Base-by-base conservation (phyloP, 768 basidiomycete species). In the Hypholoma sublateritium region DNA sequence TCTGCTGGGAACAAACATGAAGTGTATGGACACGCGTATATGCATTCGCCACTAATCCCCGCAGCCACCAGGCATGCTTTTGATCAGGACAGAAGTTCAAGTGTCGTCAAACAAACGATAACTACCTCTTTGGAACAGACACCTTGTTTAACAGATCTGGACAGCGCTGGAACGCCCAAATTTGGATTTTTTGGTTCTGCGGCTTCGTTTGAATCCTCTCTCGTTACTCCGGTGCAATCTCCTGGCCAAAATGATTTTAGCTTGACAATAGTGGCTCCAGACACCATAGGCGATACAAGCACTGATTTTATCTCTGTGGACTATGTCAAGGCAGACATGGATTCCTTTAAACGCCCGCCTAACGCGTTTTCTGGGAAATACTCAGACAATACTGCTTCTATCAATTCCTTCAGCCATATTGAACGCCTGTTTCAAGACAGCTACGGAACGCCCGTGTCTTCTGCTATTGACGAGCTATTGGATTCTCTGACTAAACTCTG, bases 401-500 rank as follows among this genome's bases (percentile, higher is more conserved):
- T 53, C 53, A 36, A 45, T 9, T 53, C 53, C 34, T 53, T 53
- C 28, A 44, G 42, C 6, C 28, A 53, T 16, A 45, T 53, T 24
- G 53, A 53, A 25, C 53, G 53, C 19, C n/a, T 53, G 11, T 53
- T 53, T 25, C 25, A 53, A 53, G 43, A 35, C 43, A 53, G n/a
- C 32, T 53, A 53, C 24, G 53, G 53, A 5, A 36, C 42, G 45
- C 22, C 53, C 1, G 53, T 44, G 4, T 44, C 42, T 14, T 19
- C 21, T 12, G 28, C 53, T 19, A 44, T 44, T 16, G 43, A 46
- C 11, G 42, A 53, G 13, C 34, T 53, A 16, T 53, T 35, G 32
- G 28, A 32, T 8, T 53, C 53, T 5, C 21, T 44, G 9, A 14
- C 12, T 22, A 53, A 53, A 5, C 53, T 35, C 12, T 24, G 25